These are phyloP conservation scores for Hypomontagnella submonticulosa DNA, from an alignment of 495 filamentous ascomycete species.

Conservation along the genomic window DNA sequence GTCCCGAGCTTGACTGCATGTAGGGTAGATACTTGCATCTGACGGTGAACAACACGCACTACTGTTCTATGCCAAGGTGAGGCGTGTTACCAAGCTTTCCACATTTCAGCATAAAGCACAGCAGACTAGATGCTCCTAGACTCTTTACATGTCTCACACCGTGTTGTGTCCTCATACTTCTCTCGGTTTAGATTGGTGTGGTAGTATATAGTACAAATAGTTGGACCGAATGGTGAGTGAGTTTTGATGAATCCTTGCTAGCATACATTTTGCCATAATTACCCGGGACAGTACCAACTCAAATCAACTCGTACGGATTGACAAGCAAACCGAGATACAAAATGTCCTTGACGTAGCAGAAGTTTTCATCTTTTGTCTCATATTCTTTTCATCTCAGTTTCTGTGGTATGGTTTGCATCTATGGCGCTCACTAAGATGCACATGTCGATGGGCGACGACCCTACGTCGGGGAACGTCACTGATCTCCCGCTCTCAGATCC, in stretches of 20 bases:
- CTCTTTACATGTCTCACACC: not conserved
- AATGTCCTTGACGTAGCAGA: slow-evolving; percentile 9
- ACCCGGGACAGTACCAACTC: slow-evolving; percentile 19
- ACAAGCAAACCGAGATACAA: slow-evolving; percentile 21
- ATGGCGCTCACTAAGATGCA: slow-evolving; percentile 1
- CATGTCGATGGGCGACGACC: slow-evolving; percentile 28
- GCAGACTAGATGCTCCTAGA: not conserved
- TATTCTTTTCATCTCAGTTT: not conserved
- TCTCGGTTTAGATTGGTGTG: not conserved
- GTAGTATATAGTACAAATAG: slow-evolving; percentile 21
- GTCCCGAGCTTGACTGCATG: too few relatives aligned
- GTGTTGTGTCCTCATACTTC: slow-evolving; percentile 8
- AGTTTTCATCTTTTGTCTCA: not conserved
- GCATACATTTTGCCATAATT: slow-evolving; percentile 35
- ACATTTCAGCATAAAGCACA: too few relatives aligned
- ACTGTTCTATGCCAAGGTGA: too few relatives aligned
- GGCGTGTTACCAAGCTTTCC: too few relatives aligned
- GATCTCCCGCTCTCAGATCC: slow-evolving; percentile 52
- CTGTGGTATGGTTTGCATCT: not conserved
- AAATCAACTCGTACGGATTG: slow-evolving; percentile 14
- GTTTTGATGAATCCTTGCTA: slow-evolving; percentile 28
- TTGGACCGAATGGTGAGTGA: slow-evolving; percentile 13
- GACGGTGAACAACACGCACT: too few relatives aligned
- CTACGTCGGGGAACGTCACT: slow-evolving; percentile 38
- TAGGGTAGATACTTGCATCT: too few relatives aligned